Conservation (phyloP, 768 basidiomycete genomes). For the Paxillus involutus region DNA sequence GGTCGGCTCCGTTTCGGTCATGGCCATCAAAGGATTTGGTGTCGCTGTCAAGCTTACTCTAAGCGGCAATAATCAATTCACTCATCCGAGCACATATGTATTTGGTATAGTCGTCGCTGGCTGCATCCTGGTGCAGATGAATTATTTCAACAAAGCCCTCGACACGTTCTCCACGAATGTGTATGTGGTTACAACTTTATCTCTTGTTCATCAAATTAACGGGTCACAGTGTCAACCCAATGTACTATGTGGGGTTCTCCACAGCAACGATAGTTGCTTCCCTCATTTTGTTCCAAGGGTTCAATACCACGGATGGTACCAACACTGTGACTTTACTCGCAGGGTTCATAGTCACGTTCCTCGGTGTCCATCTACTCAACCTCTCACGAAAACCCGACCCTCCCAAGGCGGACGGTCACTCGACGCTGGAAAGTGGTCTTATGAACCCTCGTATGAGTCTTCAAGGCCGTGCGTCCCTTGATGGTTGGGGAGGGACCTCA, state of each 20-base stretch:
- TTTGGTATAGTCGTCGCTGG: constrained; percentile 79
- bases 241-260: constrained; percentile 98
- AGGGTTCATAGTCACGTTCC: constrained; percentile 91
- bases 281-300: constrained; percentile 94
- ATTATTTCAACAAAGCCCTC: constrained; percentile 97
- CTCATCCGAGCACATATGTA: constrained; percentile 93
- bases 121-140: constrained; percentile 93
- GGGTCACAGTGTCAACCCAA: constrained; percentile 80
- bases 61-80: constrained; percentile 92
- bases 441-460: constrained; percentile 80
- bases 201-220: not conserved
- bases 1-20: constrained; percentile 95
- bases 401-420: constrained; percentile 44
- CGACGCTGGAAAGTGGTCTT: constrained; percentile 62
- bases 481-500: constrained; percentile 59
- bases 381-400: constrained; percentile 63
- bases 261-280: constrained; percentile 92
- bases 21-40: constrained; percentile 99
- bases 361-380: constrained; percentile 95
- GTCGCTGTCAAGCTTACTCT: constrained; percentile 95
- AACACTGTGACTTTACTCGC: constrained; percentile 86
- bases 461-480: constrained; percentile 77
- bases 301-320: constrained; percentile 82
- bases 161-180: constrained; percentile 97
- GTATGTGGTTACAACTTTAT: constrained; percentile 47